A percentile compares a stretch with the other conserved stretches of the same genome.
These are phyloP conservation scores for Geosmithia flava DNA, from an alignment of 2,329 filamentous ascomycete species.

Conservation along the genomic window DNA sequence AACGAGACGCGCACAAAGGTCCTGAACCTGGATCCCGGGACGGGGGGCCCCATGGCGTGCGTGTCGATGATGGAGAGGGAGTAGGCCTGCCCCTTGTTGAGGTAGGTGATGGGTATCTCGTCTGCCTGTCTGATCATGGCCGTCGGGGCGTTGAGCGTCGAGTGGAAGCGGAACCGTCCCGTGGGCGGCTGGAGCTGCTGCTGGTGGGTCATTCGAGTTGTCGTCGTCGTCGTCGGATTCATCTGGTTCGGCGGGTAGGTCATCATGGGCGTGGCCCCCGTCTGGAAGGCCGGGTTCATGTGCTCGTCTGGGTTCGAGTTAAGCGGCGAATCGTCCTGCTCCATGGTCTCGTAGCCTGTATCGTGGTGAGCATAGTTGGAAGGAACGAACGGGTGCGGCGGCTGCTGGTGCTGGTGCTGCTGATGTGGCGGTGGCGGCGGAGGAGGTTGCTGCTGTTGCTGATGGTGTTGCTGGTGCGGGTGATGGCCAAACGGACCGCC, in stretches of 20 bases:
- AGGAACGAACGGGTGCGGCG: slow-evolving; percentile 55
- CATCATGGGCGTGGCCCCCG: slow-evolving; percentile 44
- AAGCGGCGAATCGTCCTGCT: slow-evolving; percentile 60
- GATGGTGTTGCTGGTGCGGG: slow-evolving; percentile 19
- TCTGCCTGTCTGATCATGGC: slow-evolving; percentile 87
- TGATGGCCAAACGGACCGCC: slow-evolving; percentile 54
- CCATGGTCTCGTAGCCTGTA: slow-evolving; percentile 67
- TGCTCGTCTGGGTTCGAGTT: slow-evolving; percentile 39
- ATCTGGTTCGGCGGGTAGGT: slow-evolving; percentile 27
- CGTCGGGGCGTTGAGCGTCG: slow-evolving; percentile 83
- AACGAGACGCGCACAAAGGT: slow-evolving; percentile 94
- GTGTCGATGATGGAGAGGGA: slow-evolving; percentile 77
- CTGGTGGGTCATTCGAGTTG: slow-evolving; percentile 13
- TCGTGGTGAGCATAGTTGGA: slow-evolving; percentile 73
- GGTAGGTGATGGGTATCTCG: slow-evolving; percentile 92
- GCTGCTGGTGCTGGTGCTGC: slow-evolving; percentile 26
- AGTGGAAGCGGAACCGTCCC: slow-evolving; percentile 79
- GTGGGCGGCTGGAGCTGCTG: slow-evolving; percentile 35
- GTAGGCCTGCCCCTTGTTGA: slow-evolving; percentile 96
- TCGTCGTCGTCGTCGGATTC: neutral
- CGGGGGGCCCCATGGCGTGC: slow-evolving; percentile 42
- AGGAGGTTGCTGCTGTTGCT: slow-evolving; percentile 31
- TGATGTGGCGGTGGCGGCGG: slow-evolving; percentile 8
- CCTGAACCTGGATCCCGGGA: slow-evolving; percentile 60
- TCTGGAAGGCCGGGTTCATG: slow-evolving; percentile 43